Conservation (phyloP, 1,139 yeast species). For the Saccharomycopsis hybrid region DNA sequence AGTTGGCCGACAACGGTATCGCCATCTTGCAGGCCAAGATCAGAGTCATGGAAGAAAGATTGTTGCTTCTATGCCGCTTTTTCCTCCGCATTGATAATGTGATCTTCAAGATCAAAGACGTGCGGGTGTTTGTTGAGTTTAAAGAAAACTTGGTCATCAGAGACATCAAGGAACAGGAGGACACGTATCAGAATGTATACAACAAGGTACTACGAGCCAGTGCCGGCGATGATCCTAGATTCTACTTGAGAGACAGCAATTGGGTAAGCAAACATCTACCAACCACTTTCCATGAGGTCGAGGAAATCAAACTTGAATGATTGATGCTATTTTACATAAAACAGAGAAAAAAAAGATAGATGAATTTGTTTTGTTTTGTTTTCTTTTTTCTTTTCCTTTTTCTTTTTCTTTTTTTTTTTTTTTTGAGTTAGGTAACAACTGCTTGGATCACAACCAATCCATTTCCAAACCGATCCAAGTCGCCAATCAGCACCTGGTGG, state of each 20-base stretch:
- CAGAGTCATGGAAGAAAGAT: conserved; percentile 81
- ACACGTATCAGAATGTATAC: conserved; percentile 51
- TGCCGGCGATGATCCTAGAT: conserved; percentile 61
- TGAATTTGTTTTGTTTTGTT: not conserved
- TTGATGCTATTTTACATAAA: no score
- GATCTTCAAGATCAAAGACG: conserved; percentile 73
- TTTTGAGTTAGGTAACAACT: not conserved
- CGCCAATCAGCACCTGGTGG: no score
- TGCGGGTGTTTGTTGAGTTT: conserved; percentile 78
- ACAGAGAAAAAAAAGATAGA: not conserved
- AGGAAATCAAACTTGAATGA: conserved; percentile 21
- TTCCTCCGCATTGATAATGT: conserved; percentile 89
- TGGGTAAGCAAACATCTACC: conserved; percentile 70
- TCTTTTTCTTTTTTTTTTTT: not conserved
- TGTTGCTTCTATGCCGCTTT: conserved; percentile 67
- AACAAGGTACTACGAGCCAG: conserved; percentile 37
- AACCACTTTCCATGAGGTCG: conserved; percentile 31
- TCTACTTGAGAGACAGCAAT: conserved; percentile 67
- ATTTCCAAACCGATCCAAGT: no score
- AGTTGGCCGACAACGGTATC: conserved; percentile 92
- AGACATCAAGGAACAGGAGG: conserved; percentile 75
- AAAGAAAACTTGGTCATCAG: conserved; percentile 57
- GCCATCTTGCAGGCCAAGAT: conserved; percentile 71
- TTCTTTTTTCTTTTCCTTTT: not conserved
- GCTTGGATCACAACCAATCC: not conserved